Base-by-base conservation (phyloP, 140 eudicot genomes). In the Artemisia princeps region DNA sequence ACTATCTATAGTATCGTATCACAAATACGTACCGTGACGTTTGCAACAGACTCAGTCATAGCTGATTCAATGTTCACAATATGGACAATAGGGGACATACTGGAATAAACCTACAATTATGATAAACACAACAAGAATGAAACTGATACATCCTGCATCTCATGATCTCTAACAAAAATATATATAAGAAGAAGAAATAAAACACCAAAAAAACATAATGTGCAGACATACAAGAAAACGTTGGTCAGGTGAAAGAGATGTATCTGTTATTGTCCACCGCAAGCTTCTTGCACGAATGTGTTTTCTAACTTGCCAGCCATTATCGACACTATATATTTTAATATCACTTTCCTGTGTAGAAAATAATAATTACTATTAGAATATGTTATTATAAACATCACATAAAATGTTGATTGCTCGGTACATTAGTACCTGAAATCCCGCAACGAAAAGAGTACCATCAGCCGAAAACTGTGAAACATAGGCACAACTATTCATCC, bases 241-340 rank as follows among this genome's bases (percentile, higher is more conserved):
- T 28, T 86, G 95, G 68, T 92, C 96, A 1, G 96, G 96, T 49
- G 98, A 92, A 78, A 92, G 95, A 67, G 90, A 88, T 37, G 96
- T 79, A 64, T 92, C 98, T 20, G 96, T 92, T 53, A 92, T 88
- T 10, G 96, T 92, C 98, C 96, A 92, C 45, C 84, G 80, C 87
- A 92, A 80, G 84, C 84, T 85, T 84, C 71, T 82, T 7, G 98
- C 98, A 10, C 76, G 79, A 15, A 92, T 86, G 70, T 86, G 84
- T 81, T 92, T 92, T 55, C 77, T 86, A 75, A 92, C 75, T 76
- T 83, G 86, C 98, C 98, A 92, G n/a, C 75, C 83, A 1, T 26
- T 68, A 61, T 92, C 95, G 3, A 83, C 94, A 63, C 81, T 73
- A 65, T 88, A 92, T 76, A 92, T 82, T 68, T 84, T 85, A 57